These are phyloP conservation scores for Warburgia ugandensis DNA, from an alignment of 164 flowering plant species.

Conservation along the genomic window DNA sequence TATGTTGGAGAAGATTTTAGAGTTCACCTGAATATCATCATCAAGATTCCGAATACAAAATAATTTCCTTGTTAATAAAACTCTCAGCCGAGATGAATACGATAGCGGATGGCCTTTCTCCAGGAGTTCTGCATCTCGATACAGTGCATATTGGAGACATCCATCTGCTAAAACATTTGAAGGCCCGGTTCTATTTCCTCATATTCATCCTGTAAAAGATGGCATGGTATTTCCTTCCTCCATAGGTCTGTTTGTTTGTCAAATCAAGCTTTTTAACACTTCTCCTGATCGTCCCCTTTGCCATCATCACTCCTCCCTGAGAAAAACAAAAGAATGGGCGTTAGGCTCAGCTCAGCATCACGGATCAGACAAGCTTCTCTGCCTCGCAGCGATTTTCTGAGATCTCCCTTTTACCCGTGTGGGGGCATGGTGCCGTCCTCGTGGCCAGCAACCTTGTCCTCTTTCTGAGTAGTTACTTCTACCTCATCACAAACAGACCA, in stretches of 20 bases:
- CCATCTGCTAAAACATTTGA: not conserved
- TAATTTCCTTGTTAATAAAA: too few relatives aligned
- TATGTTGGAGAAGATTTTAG: too few relatives aligned
- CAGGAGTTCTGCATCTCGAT: too few relatives aligned
- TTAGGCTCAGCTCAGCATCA: slow-evolving; percentile 5
- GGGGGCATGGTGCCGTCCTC: slow-evolving; percentile 18
- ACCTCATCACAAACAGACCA: too few relatives aligned
- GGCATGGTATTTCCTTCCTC: too few relatives aligned
- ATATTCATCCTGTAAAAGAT: not conserved
- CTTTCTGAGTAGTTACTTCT: not conserved
- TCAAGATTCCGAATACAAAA: too few relatives aligned
- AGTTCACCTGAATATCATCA: too few relatives aligned
- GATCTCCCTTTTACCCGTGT: slow-evolving; percentile 19
- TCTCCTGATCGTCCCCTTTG: slow-evolving; percentile 13
- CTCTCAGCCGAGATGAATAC: too few relatives aligned
- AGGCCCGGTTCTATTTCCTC: not conserved
- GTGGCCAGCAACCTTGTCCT: slow-evolving; percentile 15
- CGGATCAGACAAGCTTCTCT: slow-evolving; percentile 5
- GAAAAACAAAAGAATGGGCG: slow-evolving; percentile 2
- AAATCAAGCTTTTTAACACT: slow-evolving; percentile 10
- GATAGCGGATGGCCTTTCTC: too few relatives aligned
- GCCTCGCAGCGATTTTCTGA: slow-evolving; percentile 2
- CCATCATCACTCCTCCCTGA: slow-evolving; percentile 16
- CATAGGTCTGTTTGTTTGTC: slow-evolving; percentile 4
- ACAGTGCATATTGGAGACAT: too few relatives aligned